Evolutionary conservation across 805 yeast species (phyloP), one percentile per base, ranked within the genome.

Genomic region (Candida khao-thaluensis): DNA sequence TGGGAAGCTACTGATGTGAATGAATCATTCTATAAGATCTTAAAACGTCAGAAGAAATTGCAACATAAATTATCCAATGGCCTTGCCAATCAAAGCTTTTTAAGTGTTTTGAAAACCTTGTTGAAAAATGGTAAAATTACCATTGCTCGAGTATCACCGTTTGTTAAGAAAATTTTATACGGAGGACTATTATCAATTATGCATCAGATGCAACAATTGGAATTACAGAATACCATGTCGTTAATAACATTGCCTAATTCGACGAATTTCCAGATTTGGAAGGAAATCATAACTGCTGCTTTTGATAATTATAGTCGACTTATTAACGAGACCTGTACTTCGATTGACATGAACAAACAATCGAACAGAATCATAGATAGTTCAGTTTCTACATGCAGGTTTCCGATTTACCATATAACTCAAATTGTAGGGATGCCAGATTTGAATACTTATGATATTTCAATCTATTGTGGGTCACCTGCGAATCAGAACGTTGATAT

Each of bases 401-500:
- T 78, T 42, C 81, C 87, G 0, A 76, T 81, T 38, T 83, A 79
- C 57, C 90, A 86, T 53, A 69, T 84, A 64, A 79, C 86, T 1
- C 90, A 84, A 53, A 77, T 85, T 11, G 75, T 80, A 31, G 74
- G 71, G 1, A 53, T 66, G 45, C 46, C 86, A 54, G 77, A 85
- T 37, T 73, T 83, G 20, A 81, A 85, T 40, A 87, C 85, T 46
- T 81, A 84, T 57, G 95, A 87, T 57, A 77, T 85, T 41, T 84
- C 84, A 38, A 81, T 85, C 4, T 82, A 70, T 57, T 82, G 90
- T 2, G 96, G 96, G 1, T 85, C 88, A 6, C 93, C 93, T 1
- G 77, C 83, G 62, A 74, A 89, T 51, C 81, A 84, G 81, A 65
- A 71, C 43, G 73, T 69, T 4, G 53, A 48, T 20, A 70, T 66